phyloP scores from a whole-genome alignment of 345 rosid genomes.

The Populus tremula region DNA sequence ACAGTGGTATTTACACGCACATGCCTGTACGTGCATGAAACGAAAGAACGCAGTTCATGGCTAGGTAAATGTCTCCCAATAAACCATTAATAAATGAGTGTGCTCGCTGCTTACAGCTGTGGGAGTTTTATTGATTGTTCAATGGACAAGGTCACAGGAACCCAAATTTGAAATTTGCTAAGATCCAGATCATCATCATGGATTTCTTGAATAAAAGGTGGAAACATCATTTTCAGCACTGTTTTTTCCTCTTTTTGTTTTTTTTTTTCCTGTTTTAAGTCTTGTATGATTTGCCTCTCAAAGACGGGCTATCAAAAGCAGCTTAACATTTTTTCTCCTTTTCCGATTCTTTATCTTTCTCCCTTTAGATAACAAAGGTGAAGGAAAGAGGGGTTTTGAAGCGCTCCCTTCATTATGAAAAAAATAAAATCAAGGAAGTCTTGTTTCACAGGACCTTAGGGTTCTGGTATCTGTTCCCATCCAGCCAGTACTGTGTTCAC shows the following conservation, averaged over 20 bases:
- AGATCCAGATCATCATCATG: background rate
- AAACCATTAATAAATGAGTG: no score
- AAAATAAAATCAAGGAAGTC: background rate
- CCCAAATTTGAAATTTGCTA: no score
- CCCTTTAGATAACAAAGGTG: background rate
- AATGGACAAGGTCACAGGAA: no score
- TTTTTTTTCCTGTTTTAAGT: no score
- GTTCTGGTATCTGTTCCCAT: slow-evolving; percentile 24
- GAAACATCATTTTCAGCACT: slow-evolving; percentile 15
- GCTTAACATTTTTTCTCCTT: background rate
- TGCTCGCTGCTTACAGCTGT: no score
- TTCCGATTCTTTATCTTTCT: background rate
- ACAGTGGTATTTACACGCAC: no score
- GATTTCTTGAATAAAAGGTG: background rate
- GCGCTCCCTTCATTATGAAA: slow-evolving; percentile 10
- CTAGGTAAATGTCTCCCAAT: no score
- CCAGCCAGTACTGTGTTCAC: background rate
- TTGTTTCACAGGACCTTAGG: background rate
- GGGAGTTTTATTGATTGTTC: no score
- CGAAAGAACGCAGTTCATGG: no score
- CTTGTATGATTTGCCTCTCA: slow-evolving; percentile 10
- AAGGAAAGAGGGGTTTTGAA: background rate
- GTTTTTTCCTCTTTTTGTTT: background rate
- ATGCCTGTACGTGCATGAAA: no score
- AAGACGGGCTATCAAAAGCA: background rate